These are phyloP conservation scores for Cryptococcus neoformans DNA, from an alignment of 1,284 basidiomycete species.

Conservation along the genomic window DNA sequence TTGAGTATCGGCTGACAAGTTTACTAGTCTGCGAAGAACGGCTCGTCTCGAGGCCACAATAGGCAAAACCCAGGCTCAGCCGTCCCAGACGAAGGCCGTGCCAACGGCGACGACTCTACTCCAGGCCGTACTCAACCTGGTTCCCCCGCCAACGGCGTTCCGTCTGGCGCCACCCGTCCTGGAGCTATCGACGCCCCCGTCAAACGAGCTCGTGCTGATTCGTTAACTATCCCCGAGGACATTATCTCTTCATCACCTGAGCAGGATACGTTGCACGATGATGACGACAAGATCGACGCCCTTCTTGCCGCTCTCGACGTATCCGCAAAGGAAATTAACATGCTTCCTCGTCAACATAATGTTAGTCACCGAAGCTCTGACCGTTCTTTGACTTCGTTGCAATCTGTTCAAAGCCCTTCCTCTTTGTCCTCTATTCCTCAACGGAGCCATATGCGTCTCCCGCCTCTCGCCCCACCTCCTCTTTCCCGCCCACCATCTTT, in stretches of 20 bases:
- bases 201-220: conserved; percentile 24
- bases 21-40: conserved; percentile 13
- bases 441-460: background rate
- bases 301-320: conserved; percentile 18
- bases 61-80: conserved; percentile 22
- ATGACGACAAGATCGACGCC: conserved; percentile 10
- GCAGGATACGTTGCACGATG: background rate
- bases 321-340: background rate
- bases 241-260: background rate
- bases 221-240: conserved; percentile 15
- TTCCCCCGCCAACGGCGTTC: background rate
- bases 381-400: background rate
- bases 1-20: background rate
- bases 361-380: background rate
- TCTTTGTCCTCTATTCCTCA: background rate
- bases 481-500: background rate
- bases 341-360: background rate
- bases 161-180: conserved; percentile 4
- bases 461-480: background rate
- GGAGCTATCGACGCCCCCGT: conserved; percentile 7
- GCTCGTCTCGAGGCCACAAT: conserved; percentile 11
- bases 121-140: background rate
- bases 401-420: background rate
- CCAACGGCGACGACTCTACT: conserved; percentile 1
- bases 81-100: conserved; percentile 9